Percentiles rank a stretch among this genome's conserved stretches.
phyloP scores from a whole-genome alignment of 441 rosid species.

The Erodium moschatum region DNA sequence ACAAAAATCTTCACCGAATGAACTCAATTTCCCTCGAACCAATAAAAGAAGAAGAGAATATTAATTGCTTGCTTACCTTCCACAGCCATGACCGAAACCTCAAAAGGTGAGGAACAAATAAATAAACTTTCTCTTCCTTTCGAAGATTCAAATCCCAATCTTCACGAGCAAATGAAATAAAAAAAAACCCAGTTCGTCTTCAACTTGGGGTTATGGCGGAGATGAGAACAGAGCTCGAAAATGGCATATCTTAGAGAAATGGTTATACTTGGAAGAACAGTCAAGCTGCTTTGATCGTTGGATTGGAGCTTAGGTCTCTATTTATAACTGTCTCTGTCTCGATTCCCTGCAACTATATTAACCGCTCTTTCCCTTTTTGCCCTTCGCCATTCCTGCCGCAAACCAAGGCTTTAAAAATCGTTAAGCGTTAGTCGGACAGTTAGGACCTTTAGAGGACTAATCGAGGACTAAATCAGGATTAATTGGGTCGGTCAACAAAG shows the following conservation, averaged over 20 bases:
- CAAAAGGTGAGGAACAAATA: neutral
- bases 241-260: neutral
- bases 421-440: too few species aligned
- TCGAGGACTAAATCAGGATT: too few species aligned
- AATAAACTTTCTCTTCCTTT: neutral
- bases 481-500: too few species aligned
- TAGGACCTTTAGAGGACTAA: too few species aligned
- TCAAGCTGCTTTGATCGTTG: conserved; percentile 7
- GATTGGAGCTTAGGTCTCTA: conserved; percentile 1
- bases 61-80: neutral
- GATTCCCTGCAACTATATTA: neutral
- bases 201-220: too few species aligned
- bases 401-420: too few species aligned
- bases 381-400: conserved; percentile 7
- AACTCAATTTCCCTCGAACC: neutral
- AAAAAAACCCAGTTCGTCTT: neutral
- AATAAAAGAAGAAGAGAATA: neutral
- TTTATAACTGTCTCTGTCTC: conserved; percentile 2
- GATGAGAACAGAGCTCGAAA: neutral
- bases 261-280: conserved; percentile 5
- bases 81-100: conserved; percentile 7
- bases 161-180: neutral
- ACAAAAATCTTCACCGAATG: neutral
- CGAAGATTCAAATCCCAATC: neutral
- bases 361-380: neutral